Conservation (phyloP, 2,329 filamentous ascomycete genomes). For the Penicillium rolfsii region DNA sequence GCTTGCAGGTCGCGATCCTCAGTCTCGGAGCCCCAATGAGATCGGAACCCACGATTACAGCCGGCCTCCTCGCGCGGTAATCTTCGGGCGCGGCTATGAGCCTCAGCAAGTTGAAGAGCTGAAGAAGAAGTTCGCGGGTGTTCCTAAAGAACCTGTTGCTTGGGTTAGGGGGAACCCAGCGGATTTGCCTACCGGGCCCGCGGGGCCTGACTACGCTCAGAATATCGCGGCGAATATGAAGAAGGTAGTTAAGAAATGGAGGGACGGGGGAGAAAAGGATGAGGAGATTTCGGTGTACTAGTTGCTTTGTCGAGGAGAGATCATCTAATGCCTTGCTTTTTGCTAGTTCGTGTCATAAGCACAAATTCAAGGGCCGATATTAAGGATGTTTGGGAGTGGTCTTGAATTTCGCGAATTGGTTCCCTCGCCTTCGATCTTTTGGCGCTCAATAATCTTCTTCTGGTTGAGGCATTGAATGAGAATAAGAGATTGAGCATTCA, state of each 20-base stretch:
- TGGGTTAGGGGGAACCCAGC: slow-evolving; percentile 22
- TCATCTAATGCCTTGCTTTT: slow-evolving; percentile 1
- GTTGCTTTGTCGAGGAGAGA: background rate
- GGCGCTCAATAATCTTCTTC: background rate
- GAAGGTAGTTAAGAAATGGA: slow-evolving; percentile 14
- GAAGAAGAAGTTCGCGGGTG: slow-evolving; percentile 6
- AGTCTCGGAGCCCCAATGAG: slow-evolving; percentile 3
- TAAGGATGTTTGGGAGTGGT: background rate
- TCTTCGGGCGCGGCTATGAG: slow-evolving; percentile 2
- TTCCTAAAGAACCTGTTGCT: slow-evolving; percentile 15
- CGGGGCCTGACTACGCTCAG: slow-evolving; percentile 13
- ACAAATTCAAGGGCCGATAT: slow-evolving; percentile 1
- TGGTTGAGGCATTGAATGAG: slow-evolving; percentile 2
- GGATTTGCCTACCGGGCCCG: slow-evolving; percentile 11
- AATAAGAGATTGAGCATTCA: background rate
- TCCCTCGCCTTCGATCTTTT: background rate
- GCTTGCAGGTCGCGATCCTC: slow-evolving; percentile 4
- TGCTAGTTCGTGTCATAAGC: background rate
- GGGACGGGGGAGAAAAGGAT: slow-evolving; percentile 7
- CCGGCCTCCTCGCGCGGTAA: slow-evolving; percentile 1
- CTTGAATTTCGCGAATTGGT: background rate
- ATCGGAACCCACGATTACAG: slow-evolving; percentile 3
- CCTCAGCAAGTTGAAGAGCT: slow-evolving; percentile 19
- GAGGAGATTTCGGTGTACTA: slow-evolving; percentile 4
- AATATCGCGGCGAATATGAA: slow-evolving; percentile 13